Evolutionary conservation across 441 rosid species (phyloP), one percentile per base, ranked within the genome.

Genomic region (Eutrema salsugineum): DNA sequence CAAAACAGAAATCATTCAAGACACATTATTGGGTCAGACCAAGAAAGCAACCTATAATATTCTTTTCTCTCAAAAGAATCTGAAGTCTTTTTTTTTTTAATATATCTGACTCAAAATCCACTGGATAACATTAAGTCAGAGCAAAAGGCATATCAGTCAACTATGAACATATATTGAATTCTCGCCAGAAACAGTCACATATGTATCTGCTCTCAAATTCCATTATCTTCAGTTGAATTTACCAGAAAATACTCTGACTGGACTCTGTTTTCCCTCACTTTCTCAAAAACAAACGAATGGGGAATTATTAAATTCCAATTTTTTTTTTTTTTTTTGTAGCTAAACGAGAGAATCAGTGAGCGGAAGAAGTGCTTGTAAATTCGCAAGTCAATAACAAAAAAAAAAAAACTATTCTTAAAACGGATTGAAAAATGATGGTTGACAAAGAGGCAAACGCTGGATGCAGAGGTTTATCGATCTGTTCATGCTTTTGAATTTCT

Each of bases 381-480:
- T 24, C 27, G 27, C 30, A 20, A 42, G 46, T 43, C 20, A 15
- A 8, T 43, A 2, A 15, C 10, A 43, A 3, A 36, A 36, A 2
- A 35, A 35, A 4, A 39, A 38, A 16, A 8, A 16, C n/a, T 5
- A 1, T 44, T 44, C 49, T 44, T 3, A n/a, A 53, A 36, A 11
- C 16, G 30, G 30, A 17, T 57, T n/a, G 5, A 24, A 40, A 40
- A 43, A 5, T 28, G 38, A 62, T 17, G 49, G 8, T 9, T 36
- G 17, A 35, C 2, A 8, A 57, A 66, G 66, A 75, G 77, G 78
- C 5, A 71, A 83, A 83, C 91, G 77, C 91, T 92, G 98, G 98
- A 92, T 92, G 98, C 96, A 92, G 96, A 92, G 96, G 98, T 92
- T 92, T 92, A 88, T 92, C 98, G 93, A 92, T 85, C 94, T 77